Percentiles rank a stretch among this genome's conserved stretches.
Evolutionary conservation across 1,284 basidiomycete species (phyloP).

Genomic region (Pseudozyma sp.): DNA sequence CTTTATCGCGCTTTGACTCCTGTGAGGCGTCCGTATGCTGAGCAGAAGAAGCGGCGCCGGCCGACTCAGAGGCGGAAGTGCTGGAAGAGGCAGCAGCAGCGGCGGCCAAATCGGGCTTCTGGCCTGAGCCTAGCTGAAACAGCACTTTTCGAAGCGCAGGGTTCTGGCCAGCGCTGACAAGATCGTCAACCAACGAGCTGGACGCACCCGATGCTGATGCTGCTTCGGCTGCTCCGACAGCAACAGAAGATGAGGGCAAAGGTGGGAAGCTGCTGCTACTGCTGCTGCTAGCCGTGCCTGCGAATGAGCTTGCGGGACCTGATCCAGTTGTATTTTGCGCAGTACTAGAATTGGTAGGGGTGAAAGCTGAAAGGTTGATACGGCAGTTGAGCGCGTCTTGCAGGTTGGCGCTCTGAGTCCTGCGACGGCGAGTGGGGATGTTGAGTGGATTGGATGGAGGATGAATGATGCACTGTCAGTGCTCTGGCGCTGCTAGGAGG

Average conservation of each 20-base stretch:
- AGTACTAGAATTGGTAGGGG: conserved; percentile 7
- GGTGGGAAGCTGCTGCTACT: conserved; percentile 28
- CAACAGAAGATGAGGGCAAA: conserved; percentile 1
- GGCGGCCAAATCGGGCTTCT: conserved; percentile 28
- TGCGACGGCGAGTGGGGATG: conserved; percentile 50
- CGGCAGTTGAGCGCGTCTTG: conserved; percentile 56
- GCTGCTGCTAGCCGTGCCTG: conserved; percentile 1
- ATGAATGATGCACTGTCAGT: conserved; percentile 31
- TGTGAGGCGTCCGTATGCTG: background rate
- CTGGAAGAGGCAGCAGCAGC: conserved; percentile 20
- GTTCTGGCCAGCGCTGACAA: conserved; percentile 45
- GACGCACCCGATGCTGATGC: conserved; percentile 5
- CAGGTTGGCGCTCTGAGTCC: conserved; percentile 53
- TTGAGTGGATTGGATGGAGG: conserved; percentile 48
- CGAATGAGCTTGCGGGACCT: background rate
- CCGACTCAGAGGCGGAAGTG: background rate
- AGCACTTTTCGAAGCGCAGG: conserved; percentile 48
- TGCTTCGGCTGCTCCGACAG: conserved; percentile 5
- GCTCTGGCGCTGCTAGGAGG: conserved; percentile 39
- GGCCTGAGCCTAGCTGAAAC: conserved; percentile 45
- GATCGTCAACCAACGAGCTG: conserved; percentile 25
- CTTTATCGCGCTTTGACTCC: background rate
- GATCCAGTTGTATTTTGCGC: background rate
- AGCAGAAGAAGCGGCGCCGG: background rate
- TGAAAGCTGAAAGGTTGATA: conserved; percentile 42